Evolutionary conservation across 2,329 filamentous ascomycete species (phyloP), one percentile per base, ranked within the genome.

Genomic region (Arthrobotrys sinensis): DNA sequence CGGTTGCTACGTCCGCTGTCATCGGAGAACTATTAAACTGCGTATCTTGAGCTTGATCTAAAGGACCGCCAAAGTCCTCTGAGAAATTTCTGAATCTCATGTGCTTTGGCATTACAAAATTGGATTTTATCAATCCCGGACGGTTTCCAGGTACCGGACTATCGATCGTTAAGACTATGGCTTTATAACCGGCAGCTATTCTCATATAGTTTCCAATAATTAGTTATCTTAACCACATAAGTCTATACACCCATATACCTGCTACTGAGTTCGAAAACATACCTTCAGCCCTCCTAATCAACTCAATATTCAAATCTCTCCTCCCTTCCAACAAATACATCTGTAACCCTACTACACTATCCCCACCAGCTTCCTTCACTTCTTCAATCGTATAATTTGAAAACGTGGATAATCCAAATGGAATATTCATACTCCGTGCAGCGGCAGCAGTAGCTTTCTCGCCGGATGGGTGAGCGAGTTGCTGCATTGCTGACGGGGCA

Each of bases 121-220:
- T 84, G 77, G 88, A 88, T 2, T 87, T 85, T 79, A 86, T 86
- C 80, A 90, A 88, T 52, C 88, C 87, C 36, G 88, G 83, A 0
- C 88, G 84, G 21, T 86, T 85, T 0, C 88, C 88, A 0, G 89
- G 83, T 0, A 88, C 85, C 0, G 88, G 88, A 0, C 85, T 85
- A 79, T 90, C 88, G 1, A 88, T 87, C 0, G 88, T 87, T 1
- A 90, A 81, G 40, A 90, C 85, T 2, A 90, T 82, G 0, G 88
- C 88, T 75, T 86, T 87, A 81, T 87, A 89, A 5, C 88, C 87
- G 0, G 86, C 84, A 68, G 82, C 84, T 34, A 34, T 53, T 53
- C 28, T 3, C 28, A 4, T 12, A 4, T 12, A 38, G 12, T 1
- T 12, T 16, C 5, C 24, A n/a, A 6, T 8, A 5, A 12, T 57